Evolutionary conservation across 352 stramenopile species (phyloP).

Genomic region (Globisporangium nagaii): DNA sequence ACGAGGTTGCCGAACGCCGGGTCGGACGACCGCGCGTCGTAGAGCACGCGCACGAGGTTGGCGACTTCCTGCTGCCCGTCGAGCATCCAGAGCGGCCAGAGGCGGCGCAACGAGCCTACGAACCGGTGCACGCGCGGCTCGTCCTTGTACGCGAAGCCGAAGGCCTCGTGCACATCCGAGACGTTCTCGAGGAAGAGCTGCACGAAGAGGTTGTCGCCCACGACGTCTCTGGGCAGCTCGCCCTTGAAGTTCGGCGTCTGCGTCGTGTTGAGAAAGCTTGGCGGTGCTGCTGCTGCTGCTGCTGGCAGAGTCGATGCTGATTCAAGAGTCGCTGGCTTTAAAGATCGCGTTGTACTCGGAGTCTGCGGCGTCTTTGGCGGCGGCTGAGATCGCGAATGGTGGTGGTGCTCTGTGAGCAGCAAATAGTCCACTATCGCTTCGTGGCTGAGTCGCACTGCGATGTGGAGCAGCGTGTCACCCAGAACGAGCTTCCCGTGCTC

Average conservation of each 20-base stretch:
- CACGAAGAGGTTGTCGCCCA: slow-evolving; percentile 21
- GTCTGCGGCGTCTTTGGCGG: background rate
- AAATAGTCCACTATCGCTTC: slow-evolving; percentile 55
- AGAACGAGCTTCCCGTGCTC: slow-evolving; percentile 51
- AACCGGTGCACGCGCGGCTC: slow-evolving; percentile 64
- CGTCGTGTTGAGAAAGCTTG: slow-evolving; percentile 19
- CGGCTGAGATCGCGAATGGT: slow-evolving; percentile 5
- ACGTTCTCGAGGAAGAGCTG: slow-evolving; percentile 48
- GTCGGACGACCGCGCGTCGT: slow-evolving; percentile 51
- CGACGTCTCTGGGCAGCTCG: slow-evolving; percentile 44
- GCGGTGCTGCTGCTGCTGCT: too few relatives aligned
- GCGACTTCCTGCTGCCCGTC: slow-evolving; percentile 53
- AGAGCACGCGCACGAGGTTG: slow-evolving; percentile 61
- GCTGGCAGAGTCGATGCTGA: too few relatives aligned
- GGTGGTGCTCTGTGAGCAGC: slow-evolving; percentile 52
- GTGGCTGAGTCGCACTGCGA: slow-evolving; percentile 53
- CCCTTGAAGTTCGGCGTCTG: slow-evolving; percentile 65
- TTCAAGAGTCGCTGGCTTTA: too few relatives aligned
- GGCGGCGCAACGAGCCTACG: slow-evolving; percentile 34
- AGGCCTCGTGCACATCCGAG: slow-evolving; percentile 57
- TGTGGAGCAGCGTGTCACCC: slow-evolving; percentile 68
- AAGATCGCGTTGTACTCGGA: background rate
- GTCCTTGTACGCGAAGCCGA: slow-evolving; percentile 52
- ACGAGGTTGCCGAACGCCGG: slow-evolving; percentile 56
- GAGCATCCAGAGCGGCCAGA: slow-evolving; percentile 80